A percentile compares a stretch with the other conserved stretches of the same genome.
These are phyloP conservation scores for Fusarium nygamai DNA, from an alignment of 2,329 filamentous ascomycete species.

Conservation along the genomic window DNA sequence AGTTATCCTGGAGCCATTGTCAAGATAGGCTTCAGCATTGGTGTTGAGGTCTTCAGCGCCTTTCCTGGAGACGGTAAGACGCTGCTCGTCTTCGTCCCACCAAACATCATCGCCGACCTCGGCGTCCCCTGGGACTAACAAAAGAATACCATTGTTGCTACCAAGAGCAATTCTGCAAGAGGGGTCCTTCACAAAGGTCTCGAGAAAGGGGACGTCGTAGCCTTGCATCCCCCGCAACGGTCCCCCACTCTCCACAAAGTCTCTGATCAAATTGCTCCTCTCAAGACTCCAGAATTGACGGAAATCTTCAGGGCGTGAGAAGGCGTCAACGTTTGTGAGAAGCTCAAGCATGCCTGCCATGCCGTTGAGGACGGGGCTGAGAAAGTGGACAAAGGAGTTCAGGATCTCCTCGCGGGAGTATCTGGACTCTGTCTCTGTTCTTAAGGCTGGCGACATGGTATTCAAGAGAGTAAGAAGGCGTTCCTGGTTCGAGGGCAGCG, in stretches of 20 bases:
- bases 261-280: conserved; percentile 47
- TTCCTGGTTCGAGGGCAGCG: conserved; percentile 38
- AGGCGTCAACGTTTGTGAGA: conserved; percentile 45
- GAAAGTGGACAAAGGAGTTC: conserved; percentile 46
- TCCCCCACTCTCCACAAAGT: conserved; percentile 44
- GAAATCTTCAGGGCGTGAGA: conserved; percentile 47
- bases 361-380: conserved; percentile 49
- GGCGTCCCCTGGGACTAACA: conserved; percentile 43
- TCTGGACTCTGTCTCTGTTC: conserved; percentile 5
- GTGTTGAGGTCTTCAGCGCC: conserved; percentile 26
- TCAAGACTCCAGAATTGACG: conserved; percentile 50
- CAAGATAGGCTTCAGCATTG: conserved; percentile 35
- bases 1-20: conserved; percentile 35
- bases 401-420: conserved; percentile 43
- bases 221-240: conserved; percentile 38
- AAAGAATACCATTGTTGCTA: conserved; percentile 39
- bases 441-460: conserved; percentile 44
- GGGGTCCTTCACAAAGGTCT: conserved; percentile 40
- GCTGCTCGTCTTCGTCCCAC: conserved; percentile 34
- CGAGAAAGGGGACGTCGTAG: conserved; percentile 42
- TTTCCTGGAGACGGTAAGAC: conserved; percentile 35
- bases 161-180: conserved; percentile 42
- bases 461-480: conserved; percentile 49
- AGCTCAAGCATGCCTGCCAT: conserved; percentile 49
- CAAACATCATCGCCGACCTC: conserved; percentile 44